Conservation (phyloP, 352 stramenopile genomes). For the Salisapilia sapeloensis region DNA sequence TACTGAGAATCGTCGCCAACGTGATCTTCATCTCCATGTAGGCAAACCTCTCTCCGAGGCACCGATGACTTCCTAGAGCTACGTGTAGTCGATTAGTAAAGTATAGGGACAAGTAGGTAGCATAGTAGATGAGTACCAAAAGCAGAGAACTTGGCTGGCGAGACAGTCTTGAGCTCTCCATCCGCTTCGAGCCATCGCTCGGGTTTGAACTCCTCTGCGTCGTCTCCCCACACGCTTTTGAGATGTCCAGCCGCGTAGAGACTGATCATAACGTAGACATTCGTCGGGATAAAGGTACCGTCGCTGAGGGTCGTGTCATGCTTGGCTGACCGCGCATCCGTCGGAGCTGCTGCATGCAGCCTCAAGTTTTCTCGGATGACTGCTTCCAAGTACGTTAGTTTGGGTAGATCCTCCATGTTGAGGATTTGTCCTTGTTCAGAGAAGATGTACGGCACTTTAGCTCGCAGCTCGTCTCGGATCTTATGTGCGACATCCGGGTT, state of each 20-base stretch:
- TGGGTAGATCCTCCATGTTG: slow-evolving; percentile 15
- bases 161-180: neutral
- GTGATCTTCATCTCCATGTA: slow-evolving; percentile 44
- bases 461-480: slow-evolving; percentile 17
- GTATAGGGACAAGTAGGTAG: too few relatives aligned
- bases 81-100: too few relatives aligned
- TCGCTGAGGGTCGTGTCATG: slow-evolving; percentile 19
- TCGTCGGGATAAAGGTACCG: slow-evolving; percentile 16
- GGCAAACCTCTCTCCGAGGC: slow-evolving; percentile 30
- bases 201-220: slow-evolving; percentile 8
- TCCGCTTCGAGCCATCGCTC: slow-evolving; percentile 9
- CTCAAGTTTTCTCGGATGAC: slow-evolving; percentile 32
- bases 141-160: slow-evolving; percentile 12
- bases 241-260: slow-evolving; percentile 10
- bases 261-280: slow-evolving; percentile 8
- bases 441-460: slow-evolving; percentile 4
- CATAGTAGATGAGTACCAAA: too few relatives aligned
- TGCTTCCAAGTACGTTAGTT: slow-evolving; percentile 29
- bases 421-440: slow-evolving; percentile 2
- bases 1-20: slow-evolving; percentile 23
- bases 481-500: slow-evolving; percentile 24
- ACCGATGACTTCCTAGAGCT: too few relatives aligned
- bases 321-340: slow-evolving; percentile 7
- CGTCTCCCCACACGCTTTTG: slow-evolving; percentile 6
- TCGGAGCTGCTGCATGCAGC: slow-evolving; percentile 10